phyloP scores from a whole-genome alignment of 345 rosid species.

The Pseudoturritis turrita region DNA sequence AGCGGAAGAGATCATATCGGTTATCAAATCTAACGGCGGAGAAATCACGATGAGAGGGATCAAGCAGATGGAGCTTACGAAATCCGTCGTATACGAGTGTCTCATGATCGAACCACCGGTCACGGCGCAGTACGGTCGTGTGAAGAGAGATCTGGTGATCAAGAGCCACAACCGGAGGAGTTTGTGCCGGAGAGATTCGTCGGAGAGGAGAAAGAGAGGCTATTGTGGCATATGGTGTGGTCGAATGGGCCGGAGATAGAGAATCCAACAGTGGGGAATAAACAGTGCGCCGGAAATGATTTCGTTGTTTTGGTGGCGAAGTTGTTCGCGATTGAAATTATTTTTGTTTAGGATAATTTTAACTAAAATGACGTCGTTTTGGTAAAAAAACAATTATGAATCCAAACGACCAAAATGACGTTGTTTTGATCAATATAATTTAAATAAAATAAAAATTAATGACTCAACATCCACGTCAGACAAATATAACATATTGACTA shows the following conservation, averaged over 20 bases:
- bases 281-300: constrained; percentile 93
- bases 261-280: constrained; percentile 53
- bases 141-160: constrained; percentile 58
- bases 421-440: no score
- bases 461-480: no score
- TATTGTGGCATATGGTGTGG: constrained; percentile 75
- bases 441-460: no score
- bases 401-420: no score
- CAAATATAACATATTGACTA: no score
- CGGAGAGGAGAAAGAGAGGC: constrained; percentile 64
- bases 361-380: no score
- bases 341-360: no score
- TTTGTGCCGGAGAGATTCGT: constrained; percentile 74
- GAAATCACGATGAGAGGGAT: constrained; percentile 62
- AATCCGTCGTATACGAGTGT: constrained; percentile 73
- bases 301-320: constrained; percentile 70
- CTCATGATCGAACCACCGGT: constrained; percentile 93
- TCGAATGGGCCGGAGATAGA: constrained; percentile 85
- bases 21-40: constrained; percentile 56
- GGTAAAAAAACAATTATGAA: no score
- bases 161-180: constrained; percentile 87
- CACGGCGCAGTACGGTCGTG: constrained; percentile 60
- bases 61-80: constrained; percentile 74
- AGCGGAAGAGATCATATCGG: constrained; percentile 75
- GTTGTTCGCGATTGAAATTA: constrained; percentile 64